Conservation (phyloP, 805 yeast species). For the Candida lessepsii region DNA sequence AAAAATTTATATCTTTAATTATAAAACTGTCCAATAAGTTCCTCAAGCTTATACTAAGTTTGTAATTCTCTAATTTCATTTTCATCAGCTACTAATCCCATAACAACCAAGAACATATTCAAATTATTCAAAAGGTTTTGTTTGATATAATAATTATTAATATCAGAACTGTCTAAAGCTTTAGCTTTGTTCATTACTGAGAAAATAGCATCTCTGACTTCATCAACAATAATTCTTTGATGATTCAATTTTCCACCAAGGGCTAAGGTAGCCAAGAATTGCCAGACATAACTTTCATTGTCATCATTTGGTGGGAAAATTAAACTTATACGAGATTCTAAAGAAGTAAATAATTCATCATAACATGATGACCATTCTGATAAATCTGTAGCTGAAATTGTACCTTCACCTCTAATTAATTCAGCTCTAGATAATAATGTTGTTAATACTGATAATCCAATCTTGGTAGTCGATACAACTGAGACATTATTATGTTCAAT, state of each 20-base stretch:
- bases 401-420: slow-evolving; percentile 80
- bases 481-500: slow-evolving; percentile 70
- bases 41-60: slow-evolving; percentile 7
- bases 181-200: slow-evolving; percentile 81
- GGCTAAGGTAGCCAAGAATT: slow-evolving; percentile 90
- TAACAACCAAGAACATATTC: slow-evolving; percentile 89
- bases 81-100: slow-evolving; percentile 93
- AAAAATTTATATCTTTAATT: neutral
- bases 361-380: slow-evolving; percentile 78
- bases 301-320: slow-evolving; percentile 74
- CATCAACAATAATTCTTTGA: slow-evolving; percentile 92
- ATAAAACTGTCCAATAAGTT: slow-evolving; percentile 6
- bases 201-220: slow-evolving; percentile 88
- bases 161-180: slow-evolving; percentile 50
- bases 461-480: slow-evolving; percentile 65
- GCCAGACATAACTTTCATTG: slow-evolving; percentile 77
- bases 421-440: slow-evolving; percentile 92
- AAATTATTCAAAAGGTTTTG: slow-evolving; percentile 70
- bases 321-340: slow-evolving; percentile 73
- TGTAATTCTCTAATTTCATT: slow-evolving; percentile 78
- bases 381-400: slow-evolving; percentile 52
- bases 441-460: slow-evolving; percentile 84
- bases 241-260: slow-evolving; percentile 87
- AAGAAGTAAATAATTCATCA: slow-evolving; percentile 72
- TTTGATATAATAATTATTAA: slow-evolving; percentile 44